These are phyloP conservation scores for Exobasidium rhododendri DNA, from an alignment of 1,284 basidiomycete species.

Conservation along the genomic window DNA sequence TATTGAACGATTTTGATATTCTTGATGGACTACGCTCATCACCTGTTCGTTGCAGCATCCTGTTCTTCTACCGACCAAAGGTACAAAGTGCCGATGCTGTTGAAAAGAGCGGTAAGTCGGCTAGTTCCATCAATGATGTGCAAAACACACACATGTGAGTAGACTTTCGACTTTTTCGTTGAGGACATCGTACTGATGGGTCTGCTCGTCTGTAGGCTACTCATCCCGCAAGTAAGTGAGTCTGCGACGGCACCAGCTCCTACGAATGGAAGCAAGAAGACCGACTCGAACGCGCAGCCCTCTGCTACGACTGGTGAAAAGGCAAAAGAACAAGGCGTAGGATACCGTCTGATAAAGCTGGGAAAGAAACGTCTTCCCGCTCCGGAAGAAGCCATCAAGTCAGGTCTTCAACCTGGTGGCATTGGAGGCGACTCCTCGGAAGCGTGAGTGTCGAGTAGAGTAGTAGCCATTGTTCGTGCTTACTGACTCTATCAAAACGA, in stretches of 20 bases:
- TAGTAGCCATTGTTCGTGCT: not conserved
- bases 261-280: not conserved
- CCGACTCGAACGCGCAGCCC: slow-evolving; percentile 4
- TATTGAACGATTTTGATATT: too few species aligned
- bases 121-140: slow-evolving; percentile 29
- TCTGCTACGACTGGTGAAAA: slow-evolving; percentile 16
- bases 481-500: not conserved
- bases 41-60: slow-evolving; percentile 12
- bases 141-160: slow-evolving; percentile 35
- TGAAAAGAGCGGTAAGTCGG: slow-evolving; percentile 16
- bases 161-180: too few species aligned
- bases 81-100: slow-evolving; percentile 28
- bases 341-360: slow-evolving; percentile 31
- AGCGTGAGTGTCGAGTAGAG: slow-evolving; percentile 16
- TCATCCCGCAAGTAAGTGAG: slow-evolving; percentile 1
- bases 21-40: too few species aligned
- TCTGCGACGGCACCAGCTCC: slow-evolving; percentile 10
- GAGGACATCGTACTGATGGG: too few species aligned
- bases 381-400: slow-evolving; percentile 28
- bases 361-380: slow-evolving; percentile 40
- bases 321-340: slow-evolving; percentile 23
- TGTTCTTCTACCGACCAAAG: slow-evolving; percentile 42
- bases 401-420: slow-evolving; percentile 31
- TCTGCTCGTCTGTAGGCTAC: slow-evolving; percentile 13
- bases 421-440: slow-evolving; percentile 37